phyloP scores from a whole-genome alignment of 306 rosid species.

The Vachellia collinsii region DNA sequence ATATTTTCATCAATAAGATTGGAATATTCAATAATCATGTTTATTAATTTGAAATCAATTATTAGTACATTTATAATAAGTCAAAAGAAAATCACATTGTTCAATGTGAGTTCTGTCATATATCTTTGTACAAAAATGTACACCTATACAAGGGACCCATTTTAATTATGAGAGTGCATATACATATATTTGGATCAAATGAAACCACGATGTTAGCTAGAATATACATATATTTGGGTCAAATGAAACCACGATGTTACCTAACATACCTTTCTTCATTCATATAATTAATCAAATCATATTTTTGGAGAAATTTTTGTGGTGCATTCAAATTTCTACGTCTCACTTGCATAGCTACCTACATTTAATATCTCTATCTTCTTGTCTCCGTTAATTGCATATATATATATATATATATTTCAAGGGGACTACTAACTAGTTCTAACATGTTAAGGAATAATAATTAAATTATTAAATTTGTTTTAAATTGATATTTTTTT shows the following conservation, averaged over 20 bases:
- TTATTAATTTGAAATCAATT: no score
- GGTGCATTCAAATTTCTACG: conserved; percentile 21
- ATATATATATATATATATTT: not conserved
- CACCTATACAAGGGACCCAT: not conserved
- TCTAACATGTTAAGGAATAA: no score
- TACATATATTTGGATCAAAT: conserved; percentile 36
- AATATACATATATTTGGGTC: conserved; percentile 32
- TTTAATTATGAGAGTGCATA: not conserved
- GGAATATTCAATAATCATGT: not conserved
- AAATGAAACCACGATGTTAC: conserved; percentile 37
- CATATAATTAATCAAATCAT: not conserved
- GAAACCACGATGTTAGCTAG: conserved; percentile 34
- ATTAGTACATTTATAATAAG: not conserved
- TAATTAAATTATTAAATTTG: no score
- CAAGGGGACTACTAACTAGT: not conserved
- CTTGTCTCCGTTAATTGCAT: conserved; percentile 30
- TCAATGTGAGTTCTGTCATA: not conserved
- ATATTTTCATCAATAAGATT: not conserved
- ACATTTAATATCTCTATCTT: conserved; percentile 29
- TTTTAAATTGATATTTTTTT: no score
- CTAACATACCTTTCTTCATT: conserved; percentile 14
- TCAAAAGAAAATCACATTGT: not conserved
- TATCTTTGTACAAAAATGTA: not conserved
- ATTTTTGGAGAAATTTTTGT: not conserved
- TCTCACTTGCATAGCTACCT: conserved; percentile 3